These are phyloP conservation scores for Pluteus cervinus DNA, from an alignment of 768 basidiomycete species.

Conservation along the genomic window DNA sequence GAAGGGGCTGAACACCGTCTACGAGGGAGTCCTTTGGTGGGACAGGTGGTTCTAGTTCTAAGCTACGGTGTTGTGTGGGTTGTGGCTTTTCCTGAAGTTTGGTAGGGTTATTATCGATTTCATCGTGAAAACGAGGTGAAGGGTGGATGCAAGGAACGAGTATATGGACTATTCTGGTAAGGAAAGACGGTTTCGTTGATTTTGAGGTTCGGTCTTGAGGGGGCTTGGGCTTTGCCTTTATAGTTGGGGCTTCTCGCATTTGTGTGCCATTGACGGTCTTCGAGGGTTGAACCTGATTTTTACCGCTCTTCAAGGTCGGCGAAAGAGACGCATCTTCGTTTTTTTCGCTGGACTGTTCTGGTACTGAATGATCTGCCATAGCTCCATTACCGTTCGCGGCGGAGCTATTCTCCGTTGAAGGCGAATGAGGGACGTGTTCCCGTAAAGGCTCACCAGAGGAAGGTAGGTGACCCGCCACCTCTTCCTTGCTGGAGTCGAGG, in stretches of 20 bases:
- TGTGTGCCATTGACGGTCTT: constrained; percentile 10
- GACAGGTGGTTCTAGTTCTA: not conserved
- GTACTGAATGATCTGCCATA: too few relatives aligned
- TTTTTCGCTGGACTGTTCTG: constrained; percentile 16
- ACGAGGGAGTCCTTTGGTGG: not conserved
- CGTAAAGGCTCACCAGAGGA: too few relatives aligned
- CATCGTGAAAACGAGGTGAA: constrained; percentile 39
- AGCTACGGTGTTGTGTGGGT: not conserved
- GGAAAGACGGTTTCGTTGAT: constrained; percentile 42
- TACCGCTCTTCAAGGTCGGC: constrained; percentile 14
- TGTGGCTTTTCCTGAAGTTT: constrained; percentile 10
- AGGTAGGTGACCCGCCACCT: too few relatives aligned
- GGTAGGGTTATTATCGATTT: constrained; percentile 14
- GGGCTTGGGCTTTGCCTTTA: constrained; percentile 10
- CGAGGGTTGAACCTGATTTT: constrained; percentile 7
- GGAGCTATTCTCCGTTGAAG: too few relatives aligned
- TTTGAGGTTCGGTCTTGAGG: constrained; percentile 9
- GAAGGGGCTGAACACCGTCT: constrained; percentile 6
- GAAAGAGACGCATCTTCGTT: constrained; percentile 21
- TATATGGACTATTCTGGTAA: constrained; percentile 53
- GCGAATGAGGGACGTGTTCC: too few relatives aligned
- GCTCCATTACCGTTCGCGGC: too few relatives aligned
- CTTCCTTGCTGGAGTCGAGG: too few relatives aligned
- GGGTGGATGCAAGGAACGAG: constrained; percentile 65
- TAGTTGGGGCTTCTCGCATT: constrained; percentile 14